Base-by-base conservation (phyloP, 2,329 filamentous ascomycete species). In the Bipolaris oryzae region DNA sequence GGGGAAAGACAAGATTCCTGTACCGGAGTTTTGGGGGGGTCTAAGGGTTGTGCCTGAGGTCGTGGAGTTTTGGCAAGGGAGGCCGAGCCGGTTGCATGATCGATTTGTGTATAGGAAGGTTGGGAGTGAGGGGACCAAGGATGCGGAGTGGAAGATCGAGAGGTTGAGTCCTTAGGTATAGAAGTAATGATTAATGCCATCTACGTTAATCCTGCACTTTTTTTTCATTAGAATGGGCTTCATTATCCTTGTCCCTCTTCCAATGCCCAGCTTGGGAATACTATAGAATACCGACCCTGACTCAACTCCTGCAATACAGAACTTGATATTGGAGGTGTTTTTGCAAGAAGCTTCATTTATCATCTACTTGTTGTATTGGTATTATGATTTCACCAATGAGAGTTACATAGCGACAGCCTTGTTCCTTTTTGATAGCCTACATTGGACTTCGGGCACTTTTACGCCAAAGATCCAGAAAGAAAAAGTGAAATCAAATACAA, bases 51-150 rank as follows among this genome's bases (percentile, higher is more conserved):
- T 93, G 62, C 94, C 95, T 0, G 89, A 92, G 71, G 85, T 87
- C 67, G 84, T 99, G 46, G 95, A 99, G 83, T 99, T 99, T 75
- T 99, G 95, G 86, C 93, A 97, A 81, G 95, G 95, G 2, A 85
- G 95, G 68, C 85, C 91, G 73, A 96, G 89, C 78, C 84, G 95
- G 57, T 79, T 99, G 76, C 95, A 99, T 78, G 95, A 99, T 81
- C 89, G 95, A 21, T 98, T 99, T 75, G 84, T 88, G 60, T 98
- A 97, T 78, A 86, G 87, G 53, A 87, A 85, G 74, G 82, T 85
- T 47, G 80, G 73, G 41, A 71, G 68, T 11, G 74, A 51, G 37
- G 48, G 37, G 1, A 56, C 46, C 7, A 44, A 52, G 20, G 57
- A 47, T 35, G 39, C 33, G 13, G 53, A 56, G 66, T 93, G 89